Base-by-base conservation (phyloP, 2,329 filamentous ascomycete species). In the Cadophora sp. region DNA sequence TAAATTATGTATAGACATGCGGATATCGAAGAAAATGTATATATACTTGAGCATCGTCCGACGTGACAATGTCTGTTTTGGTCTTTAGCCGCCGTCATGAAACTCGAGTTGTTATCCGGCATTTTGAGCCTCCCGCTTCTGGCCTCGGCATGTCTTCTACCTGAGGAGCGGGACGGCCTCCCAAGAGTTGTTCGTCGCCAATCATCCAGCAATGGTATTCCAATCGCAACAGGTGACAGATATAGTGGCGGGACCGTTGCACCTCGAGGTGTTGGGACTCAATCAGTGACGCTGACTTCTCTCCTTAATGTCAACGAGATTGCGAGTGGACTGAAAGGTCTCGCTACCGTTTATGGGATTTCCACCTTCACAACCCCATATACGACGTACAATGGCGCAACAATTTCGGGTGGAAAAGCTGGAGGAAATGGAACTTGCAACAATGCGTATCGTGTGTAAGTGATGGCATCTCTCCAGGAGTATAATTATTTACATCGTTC, bases 221-320 rank as follows among this genome's bases (percentile, higher is more conserved):
- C 80, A 64, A 79, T 83, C 60, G 84, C 75, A 72, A 81, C 74
- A 31, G 84, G 77, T 71, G 83, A 83, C 70, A 78, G 81, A 3
- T 83, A 81, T 74, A 77, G 74, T 37, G 73, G 75, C 63, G 82
- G 81, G 6, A 79, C 76, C 1, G 73, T 80, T 51, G 78, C 79
- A 22, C 81, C 81, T 34, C 74, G 77, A n/a, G 82, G 82, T 40
- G 74, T 83, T 9, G 82, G 82, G 43, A 79, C 79, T 9, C 75
- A 79, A 62, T 77, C 77, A 8, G 72, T 78, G 7, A 79, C 76
- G 7, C 76, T 83, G 62, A 75, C 75, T 62, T 80, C 78, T 37
- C 79, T 83, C 71, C 76, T 83, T 74, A 83, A 79, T 64, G 76
- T 81, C 62, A 75, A 76, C 22, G 82, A 83, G 69, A 79, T 83